Base-by-base conservation (phyloP, 192 early-diverging fungal genomes). In the Cetraspora pellucida region DNA sequence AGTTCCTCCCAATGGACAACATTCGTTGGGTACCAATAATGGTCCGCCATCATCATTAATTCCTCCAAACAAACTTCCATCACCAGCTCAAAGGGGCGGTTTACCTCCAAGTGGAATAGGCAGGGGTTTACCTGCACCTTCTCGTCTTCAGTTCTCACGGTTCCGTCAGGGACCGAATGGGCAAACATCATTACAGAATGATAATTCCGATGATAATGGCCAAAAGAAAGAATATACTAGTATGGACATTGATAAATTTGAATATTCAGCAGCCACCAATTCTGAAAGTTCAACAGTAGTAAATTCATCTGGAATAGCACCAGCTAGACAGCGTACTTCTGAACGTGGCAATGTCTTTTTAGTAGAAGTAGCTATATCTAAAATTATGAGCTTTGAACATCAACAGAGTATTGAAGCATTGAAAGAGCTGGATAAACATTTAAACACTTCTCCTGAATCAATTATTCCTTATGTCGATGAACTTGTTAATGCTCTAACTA, bases 391-490 rank as follows among this genome's bases (percentile, higher is more conserved):
- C 58, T 78, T 79, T 14, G 92, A 93, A 45, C 77, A 88, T 6
- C 77, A 86, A 43, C 81, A 88, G 58, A 91, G 90, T 52, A 86
- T 92, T 66, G 92, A 94, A 46, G 93, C 91, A 2, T 74, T 96
- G 10, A 92, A 93, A 77, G 86, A 93, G 21, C 77, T 96, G 13
- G 93, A 95, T 61, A 86, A 88, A 60, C 77, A 87, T 2, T 75
- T 95, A n/a, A 81, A 78, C 37, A 81, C 80, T 64, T 75, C 83
- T 2, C 75, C 89, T 13, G 87, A 91, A 46, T 52, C 77, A 9
- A 81, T 94, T 21, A 58, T 86, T 0, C 89, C 85, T 10, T 83
- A 91, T 75, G 83, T 92, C 30, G 86, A 94, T 72, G 80, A 88
- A 2, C 83, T 94, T 25, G 82, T 96, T 10, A 88, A 85, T 71